Evolutionary conservation across 176 grass and related monocot species (phyloP), one percentile per base, ranked within the genome.

Genomic region (Aegilops sharonensis): DNA sequence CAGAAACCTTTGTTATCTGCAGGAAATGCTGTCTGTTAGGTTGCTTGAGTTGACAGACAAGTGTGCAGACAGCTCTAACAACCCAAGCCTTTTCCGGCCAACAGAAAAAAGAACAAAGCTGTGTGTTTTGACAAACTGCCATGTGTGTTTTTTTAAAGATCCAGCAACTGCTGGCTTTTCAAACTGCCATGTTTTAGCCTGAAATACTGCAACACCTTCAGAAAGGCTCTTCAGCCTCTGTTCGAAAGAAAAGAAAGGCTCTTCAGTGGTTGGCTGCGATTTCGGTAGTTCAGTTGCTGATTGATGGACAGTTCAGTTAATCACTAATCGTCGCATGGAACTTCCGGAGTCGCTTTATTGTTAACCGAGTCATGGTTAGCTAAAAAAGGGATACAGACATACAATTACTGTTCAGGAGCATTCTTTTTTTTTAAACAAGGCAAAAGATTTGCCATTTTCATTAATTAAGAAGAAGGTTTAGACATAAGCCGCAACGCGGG

Each of bases 1-100:
- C 11, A 61, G 20, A 78, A 78, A 64, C 6, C 35, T 29, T 42
- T 25, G 35, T 40, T 42, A 34, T 69, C 30, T 82, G 43, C 45
- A 82, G 43, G 13, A 23, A 56, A 48, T 14, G 25, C 40, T 40
- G 25, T 17, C 35, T 63, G 52, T 23, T 37, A 43, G 59, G 35
- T 64, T 64, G 59, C 35, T 29, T 42, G 78, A 64, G 78, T 64
- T 80, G 78, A 80, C 59, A 20, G 35, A 27, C 23, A 5, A 64
- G 8, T 43, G 59, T 64, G 59, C 36, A 48, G 77, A 63, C 34
- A 79, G 77, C n/a, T 63, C 77, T 64, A 79, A 79, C 57, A 5
- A 80, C 59, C 78, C 59, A 80, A 79, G 59, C 50, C 5, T 17
- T 54, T 54, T 54, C 15, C 50, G 50, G 1, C 50, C 50, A 54